Conservation (phyloP, 2,329 filamentous ascomycete genomes). For the Pseudogymnoascus sp. region DNA sequence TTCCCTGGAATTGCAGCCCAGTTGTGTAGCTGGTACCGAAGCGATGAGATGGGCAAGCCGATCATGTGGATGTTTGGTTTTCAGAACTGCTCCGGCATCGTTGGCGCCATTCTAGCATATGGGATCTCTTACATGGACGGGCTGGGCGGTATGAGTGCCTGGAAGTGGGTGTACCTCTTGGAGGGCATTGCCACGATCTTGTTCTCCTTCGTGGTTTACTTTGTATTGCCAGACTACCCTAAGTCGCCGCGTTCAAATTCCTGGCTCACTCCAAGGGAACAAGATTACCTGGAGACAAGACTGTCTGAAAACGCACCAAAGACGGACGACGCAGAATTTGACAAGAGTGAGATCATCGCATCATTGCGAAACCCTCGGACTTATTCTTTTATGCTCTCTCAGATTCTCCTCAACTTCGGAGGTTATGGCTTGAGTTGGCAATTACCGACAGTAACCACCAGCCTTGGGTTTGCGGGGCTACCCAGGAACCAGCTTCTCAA, state of each 20-base stretch:
- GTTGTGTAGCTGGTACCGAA: conserved; percentile 40
- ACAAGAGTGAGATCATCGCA: conserved; percentile 29
- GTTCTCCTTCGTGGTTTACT: conserved; percentile 32
- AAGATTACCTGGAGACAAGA: conserved; percentile 34
- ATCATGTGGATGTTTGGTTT: conserved; percentile 38
- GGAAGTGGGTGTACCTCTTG: conserved; percentile 49
- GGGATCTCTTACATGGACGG: conserved; percentile 38
- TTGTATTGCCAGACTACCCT: conserved; percentile 38
- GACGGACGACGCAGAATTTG: conserved; percentile 32
- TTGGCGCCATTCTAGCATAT: conserved; percentile 41
- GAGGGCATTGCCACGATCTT: conserved; percentile 37
- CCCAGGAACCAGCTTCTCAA: conserved; percentile 39
- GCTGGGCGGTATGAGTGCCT: conserved; percentile 41
- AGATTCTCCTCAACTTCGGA: conserved; percentile 34
- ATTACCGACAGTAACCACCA: conserved; percentile 35
- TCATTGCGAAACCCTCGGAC: conserved; percentile 30
- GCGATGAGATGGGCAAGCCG: conserved; percentile 36
- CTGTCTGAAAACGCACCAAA: conserved; percentile 33
- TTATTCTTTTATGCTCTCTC: conserved; percentile 32
- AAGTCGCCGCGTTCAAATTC: conserved; percentile 31
- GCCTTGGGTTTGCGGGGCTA: conserved; percentile 35
- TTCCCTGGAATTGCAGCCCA: conserved; percentile 37
- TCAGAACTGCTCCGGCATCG: conserved; percentile 30
- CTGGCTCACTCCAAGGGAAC: conserved; percentile 34
- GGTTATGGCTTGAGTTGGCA: conserved; percentile 37